Conservation (phyloP, 352 stramenopile species). For the Pythium plurisporium region DNA sequence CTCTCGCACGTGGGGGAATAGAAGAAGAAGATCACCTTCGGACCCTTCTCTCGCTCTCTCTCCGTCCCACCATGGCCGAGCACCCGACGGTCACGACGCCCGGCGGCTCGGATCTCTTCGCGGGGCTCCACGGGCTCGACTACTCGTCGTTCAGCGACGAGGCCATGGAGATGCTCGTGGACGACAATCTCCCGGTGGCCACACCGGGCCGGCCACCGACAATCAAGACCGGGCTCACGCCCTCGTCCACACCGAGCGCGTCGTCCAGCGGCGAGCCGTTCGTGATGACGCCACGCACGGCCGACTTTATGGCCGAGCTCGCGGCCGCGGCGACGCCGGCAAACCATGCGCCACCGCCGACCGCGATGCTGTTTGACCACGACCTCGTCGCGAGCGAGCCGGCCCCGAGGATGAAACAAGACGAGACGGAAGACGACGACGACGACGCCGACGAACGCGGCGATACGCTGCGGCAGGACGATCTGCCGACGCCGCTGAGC, state of each 20-base stretch:
- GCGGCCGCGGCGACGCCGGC: not conserved
- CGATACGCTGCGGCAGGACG: conserved; percentile 7
- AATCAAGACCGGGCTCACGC: conserved; percentile 12
- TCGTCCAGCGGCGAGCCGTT: not conserved
- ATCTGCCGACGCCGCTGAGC: conserved; percentile 23
- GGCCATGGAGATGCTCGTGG: conserved; percentile 18
- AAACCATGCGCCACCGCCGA: not conserved
- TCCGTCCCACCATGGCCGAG: conserved; percentile 5
- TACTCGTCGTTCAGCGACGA: conserved; percentile 22
- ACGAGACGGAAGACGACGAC: not conserved
- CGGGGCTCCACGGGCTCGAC: conserved; percentile 14
- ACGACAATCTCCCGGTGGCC: conserved; percentile 12
- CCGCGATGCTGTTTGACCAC: conserved; percentile 28
- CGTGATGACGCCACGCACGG: conserved; percentile 23
- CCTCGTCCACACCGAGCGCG: not conserved
- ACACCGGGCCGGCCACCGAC: not conserved
- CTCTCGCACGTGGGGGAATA: too few relatives aligned
- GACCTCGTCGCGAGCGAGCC: conserved; percentile 16
- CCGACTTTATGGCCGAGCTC: conserved; percentile 23
- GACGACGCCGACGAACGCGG: conserved; percentile 14
- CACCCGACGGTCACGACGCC: conserved; percentile 25
- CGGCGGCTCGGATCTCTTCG: conserved; percentile 25
- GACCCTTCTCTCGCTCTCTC: not conserved
- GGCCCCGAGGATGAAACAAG: not conserved
- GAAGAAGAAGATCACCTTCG: too few relatives aligned